Percentiles rank a stretch among this genome's conserved stretches.
Conservation (phyloP, 257 asterid genomes). For the Coffea canephora region DNA sequence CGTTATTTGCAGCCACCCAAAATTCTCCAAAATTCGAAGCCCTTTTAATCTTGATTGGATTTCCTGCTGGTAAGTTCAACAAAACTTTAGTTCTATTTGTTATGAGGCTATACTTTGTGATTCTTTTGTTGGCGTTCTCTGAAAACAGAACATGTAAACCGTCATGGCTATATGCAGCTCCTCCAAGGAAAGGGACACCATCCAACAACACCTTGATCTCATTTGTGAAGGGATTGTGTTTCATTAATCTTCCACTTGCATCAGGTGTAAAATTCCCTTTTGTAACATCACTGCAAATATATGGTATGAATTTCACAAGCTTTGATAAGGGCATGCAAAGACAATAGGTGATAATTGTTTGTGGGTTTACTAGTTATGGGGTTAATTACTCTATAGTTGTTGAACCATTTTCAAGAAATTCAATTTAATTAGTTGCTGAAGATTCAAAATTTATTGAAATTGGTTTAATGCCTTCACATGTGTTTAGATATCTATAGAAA, state of each 20-base stretch:
- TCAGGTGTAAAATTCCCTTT: neutral
- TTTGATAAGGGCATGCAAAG: too few species aligned
- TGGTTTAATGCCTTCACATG: too few species aligned
- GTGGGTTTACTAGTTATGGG: too few species aligned
- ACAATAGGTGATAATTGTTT: too few species aligned
- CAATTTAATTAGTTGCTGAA: too few species aligned
- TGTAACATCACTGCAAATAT: neutral
- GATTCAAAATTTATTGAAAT: too few species aligned
- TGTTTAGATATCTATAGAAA: too few species aligned
- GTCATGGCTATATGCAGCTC: neutral
- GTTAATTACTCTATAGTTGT: too few species aligned
- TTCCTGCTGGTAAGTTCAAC: neutral
- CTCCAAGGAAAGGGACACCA: neutral
- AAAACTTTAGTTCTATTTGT: neutral
- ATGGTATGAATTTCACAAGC: too few species aligned
- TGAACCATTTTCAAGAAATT: too few species aligned
- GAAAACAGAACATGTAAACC: neutral
- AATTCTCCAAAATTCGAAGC: neutral
- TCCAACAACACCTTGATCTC: neutral
- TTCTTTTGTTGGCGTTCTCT: neutral
- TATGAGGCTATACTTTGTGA: neutral
- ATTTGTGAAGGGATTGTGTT: neutral
- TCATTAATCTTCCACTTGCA: neutral
- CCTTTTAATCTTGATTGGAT: neutral
- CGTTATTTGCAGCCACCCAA: neutral